A percentile compares a stretch with the other conserved stretches of the same genome.
phyloP scores from a whole-genome alignment of 2,329 filamentous ascomycete species.

The Ceratocystis huliohia region DNA sequence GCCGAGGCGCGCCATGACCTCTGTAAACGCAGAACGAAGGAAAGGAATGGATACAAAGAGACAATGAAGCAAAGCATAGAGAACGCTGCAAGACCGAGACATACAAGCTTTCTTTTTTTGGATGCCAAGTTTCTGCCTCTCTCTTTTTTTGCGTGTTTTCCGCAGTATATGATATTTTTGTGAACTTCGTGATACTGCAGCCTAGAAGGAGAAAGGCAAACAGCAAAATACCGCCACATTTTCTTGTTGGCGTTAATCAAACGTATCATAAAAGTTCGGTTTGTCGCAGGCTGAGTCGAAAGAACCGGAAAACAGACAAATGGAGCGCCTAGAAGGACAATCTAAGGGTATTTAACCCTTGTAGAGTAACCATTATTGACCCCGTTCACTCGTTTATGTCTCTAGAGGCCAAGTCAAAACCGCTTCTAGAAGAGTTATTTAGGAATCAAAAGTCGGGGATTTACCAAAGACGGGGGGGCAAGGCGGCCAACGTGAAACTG shows the following conservation, averaged over 20 bases:
- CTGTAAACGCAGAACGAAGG: not conserved
- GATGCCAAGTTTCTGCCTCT: not conserved
- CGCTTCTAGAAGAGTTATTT: not conserved
- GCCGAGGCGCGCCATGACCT: not conserved
- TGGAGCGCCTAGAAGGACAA: too few species aligned
- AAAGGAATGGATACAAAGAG: not conserved
- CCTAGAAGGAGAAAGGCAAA: not conserved
- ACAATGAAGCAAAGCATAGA: not conserved
- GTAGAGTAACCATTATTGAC: not conserved
- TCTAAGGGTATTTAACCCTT: not conserved
- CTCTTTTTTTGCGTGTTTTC: not conserved
- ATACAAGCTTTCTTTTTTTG: not conserved
- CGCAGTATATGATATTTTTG: not conserved
- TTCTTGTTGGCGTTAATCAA: not conserved
- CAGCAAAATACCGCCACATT: not conserved
- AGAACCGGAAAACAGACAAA: not conserved
- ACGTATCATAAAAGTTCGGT: not conserved
- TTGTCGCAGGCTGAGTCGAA: not conserved
- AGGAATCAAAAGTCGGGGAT: not conserved
- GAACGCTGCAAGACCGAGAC: not conserved
- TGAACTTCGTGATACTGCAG: not conserved
- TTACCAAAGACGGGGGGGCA: not conserved
- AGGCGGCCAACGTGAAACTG: constrained; percentile 1
- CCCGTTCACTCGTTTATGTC: not conserved
- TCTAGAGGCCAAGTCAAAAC: not conserved